phyloP scores from a whole-genome alignment of 2,329 filamentous ascomycete species.

The Dactylellina parvicollis region DNA sequence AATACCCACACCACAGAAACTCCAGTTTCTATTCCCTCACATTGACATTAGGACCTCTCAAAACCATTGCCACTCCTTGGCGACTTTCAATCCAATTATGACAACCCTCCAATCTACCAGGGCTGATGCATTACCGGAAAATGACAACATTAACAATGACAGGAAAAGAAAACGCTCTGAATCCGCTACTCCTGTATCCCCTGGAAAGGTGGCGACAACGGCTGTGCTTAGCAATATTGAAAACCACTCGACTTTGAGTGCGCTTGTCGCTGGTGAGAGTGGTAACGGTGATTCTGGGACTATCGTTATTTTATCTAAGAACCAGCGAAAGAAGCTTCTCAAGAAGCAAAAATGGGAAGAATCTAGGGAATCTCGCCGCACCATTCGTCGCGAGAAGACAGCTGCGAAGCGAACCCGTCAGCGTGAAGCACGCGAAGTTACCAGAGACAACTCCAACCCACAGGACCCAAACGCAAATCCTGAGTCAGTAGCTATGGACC shows the following conservation, averaged over 20 bases:
- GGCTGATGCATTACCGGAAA: neutral
- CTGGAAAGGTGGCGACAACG: neutral
- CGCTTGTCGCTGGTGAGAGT: neutral
- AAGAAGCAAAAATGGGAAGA: conserved; percentile 80
- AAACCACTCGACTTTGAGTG: neutral
- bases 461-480: conserved; percentile 61
- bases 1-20: no score
- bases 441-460: conserved; percentile 67
- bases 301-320: conserved; percentile 75
- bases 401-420: conserved; percentile 66
- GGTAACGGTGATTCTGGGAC: neutral
- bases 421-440: conserved; percentile 66
- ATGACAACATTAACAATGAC: conserved; percentile 7
- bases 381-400: conserved; percentile 61
- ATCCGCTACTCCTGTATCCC: neutral
- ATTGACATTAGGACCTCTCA: no score
- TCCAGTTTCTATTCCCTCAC: no score
- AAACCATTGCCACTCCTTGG: no score
- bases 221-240: neutral
- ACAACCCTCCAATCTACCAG: neutral
- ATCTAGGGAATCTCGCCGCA: conserved; percentile 69
- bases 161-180: conserved; percentile 35
- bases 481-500: conserved; percentile 61
- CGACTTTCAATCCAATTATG: neutral
- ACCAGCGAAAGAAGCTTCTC: conserved; percentile 80